Evolutionary conservation across 129 eudicot genomes (phyloP).

Genomic region (sunflower (Helianthus annuus)): DNA sequence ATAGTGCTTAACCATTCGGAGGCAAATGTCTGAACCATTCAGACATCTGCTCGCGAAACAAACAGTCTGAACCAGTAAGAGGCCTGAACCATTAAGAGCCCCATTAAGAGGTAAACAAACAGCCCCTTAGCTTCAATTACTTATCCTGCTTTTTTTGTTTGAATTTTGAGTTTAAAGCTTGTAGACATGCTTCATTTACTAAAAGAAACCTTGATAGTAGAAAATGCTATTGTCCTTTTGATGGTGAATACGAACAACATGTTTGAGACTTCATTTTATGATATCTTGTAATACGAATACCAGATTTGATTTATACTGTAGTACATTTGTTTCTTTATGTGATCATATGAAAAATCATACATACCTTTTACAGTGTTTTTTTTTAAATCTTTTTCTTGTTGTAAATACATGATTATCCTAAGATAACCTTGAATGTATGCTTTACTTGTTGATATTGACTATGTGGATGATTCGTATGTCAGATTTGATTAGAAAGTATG

Average conservation of each 20-base stretch:
- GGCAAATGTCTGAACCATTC: no score
- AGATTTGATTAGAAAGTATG: constrained; percentile 17
- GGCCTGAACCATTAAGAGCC: no score
- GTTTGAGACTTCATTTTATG: constrained; percentile 9
- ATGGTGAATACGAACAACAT: neutral
- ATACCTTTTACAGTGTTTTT: neutral
- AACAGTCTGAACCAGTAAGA: no score
- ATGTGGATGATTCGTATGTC: neutral
- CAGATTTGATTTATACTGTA: neutral
- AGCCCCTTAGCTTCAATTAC: neutral
- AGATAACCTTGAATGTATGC: neutral
- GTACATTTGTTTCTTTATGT: neutral
- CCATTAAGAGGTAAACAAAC: no score
- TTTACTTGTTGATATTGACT: constrained; percentile 6
- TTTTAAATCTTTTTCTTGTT: neutral
- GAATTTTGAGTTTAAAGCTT: neutral
- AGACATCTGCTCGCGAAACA: no score
- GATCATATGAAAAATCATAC: neutral
- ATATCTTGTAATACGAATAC: constrained; percentile 4
- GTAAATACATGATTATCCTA: constrained; percentile 3
- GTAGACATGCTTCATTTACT: neutral
- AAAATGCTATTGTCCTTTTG: constrained; percentile 13
- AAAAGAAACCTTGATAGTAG: constrained; percentile 7
- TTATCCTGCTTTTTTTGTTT: neutral
- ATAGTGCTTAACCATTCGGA: no score